These are phyloP conservation scores for Sporothrix dimorphospora DNA, from an alignment of 2,329 filamentous ascomycete species.

Conservation along the genomic window DNA sequence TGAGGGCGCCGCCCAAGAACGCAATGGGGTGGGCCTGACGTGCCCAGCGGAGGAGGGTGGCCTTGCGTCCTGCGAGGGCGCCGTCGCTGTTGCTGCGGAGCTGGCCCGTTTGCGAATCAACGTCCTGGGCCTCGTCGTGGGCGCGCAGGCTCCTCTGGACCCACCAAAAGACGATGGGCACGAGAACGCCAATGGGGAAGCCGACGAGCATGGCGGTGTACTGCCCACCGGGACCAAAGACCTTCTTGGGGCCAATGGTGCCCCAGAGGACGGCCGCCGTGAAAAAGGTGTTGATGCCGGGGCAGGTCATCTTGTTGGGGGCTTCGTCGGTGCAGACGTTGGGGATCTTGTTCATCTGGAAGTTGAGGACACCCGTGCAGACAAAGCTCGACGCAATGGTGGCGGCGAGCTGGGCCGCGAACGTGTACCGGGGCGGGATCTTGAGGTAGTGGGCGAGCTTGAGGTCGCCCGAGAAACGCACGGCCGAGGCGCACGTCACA, in stretches of 20 bases:
- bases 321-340: slow-evolving; percentile 56
- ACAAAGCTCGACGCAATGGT: slow-evolving; percentile 42
- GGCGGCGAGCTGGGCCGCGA: slow-evolving; percentile 44
- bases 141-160: slow-evolving; percentile 32
- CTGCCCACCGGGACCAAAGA: slow-evolving; percentile 53
- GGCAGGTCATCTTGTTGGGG: slow-evolving; percentile 57
- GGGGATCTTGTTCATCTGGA: slow-evolving; percentile 34
- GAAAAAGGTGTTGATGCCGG: slow-evolving; percentile 63
- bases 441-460: slow-evolving; percentile 42
- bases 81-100: not conserved
- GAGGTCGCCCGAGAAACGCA: slow-evolving; percentile 38
- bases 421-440: slow-evolving; percentile 43
- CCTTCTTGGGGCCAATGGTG: slow-evolving; percentile 58
- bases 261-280: slow-evolving; percentile 65
- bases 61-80: not conserved
- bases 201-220: slow-evolving; percentile 54
- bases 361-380: slow-evolving; percentile 45
- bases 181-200: slow-evolving; percentile 53
- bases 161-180: slow-evolving; percentile 50
- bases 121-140: not conserved
- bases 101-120: not conserved
- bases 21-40: slow-evolving; percentile 47
- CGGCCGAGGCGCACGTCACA: slow-evolving; percentile 32
- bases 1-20: slow-evolving; percentile 42
- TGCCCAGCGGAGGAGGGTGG: slow-evolving; percentile 2